Base-by-base conservation (phyloP, 2,329 filamentous ascomycete species). In the Clonostachys sp. region DNA sequence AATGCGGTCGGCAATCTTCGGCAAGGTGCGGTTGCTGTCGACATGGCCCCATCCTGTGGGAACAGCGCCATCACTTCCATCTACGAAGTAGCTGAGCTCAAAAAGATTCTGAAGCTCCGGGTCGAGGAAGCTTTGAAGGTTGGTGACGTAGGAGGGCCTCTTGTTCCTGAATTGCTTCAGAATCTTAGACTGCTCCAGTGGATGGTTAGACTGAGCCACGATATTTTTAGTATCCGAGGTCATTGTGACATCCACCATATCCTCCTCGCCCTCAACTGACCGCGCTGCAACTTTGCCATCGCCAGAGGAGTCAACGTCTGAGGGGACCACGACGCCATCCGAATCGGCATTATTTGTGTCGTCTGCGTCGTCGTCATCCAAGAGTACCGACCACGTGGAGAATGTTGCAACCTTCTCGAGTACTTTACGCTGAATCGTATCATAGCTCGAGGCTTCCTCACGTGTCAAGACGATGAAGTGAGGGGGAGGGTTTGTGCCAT, bases 191-290 rank as follows among this genome's bases (percentile, higher is more conserved):
- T 63, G 52, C 9, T 30, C 24, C 48, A 45, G 43, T 50, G 45
- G 53, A 50, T 16, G 47, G 42, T 3, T 51, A 42, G 45, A 45
- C 13, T 30, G 24, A 30, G 8, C 24, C 24, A 10, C 24, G 46
- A 41, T 30, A 47, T 44, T n/a, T 44, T n/a, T 30, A 44, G 42
- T 50, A 47, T 34, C 56, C 52, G 12, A 51, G 52, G 51, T 46
- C 85, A 96, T 91, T 1, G 87, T 88, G 14, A 99, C 84, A 60
- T 96, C 89, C 6, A 97, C 88, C 58, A 96, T 82, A 51, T 89
- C 89, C 51, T 96, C 91, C 63, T 96, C 92, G 10, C 90, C 88
- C 61, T 91, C 86, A 3, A 95, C 80, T 4, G 91, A 96, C 30
- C 82, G 79, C 41, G 89, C 86, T 49, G 86, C 80, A 42, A 96